Conservation (phyloP, 164 flowering plant species). For the Stephania cephalantha region DNA sequence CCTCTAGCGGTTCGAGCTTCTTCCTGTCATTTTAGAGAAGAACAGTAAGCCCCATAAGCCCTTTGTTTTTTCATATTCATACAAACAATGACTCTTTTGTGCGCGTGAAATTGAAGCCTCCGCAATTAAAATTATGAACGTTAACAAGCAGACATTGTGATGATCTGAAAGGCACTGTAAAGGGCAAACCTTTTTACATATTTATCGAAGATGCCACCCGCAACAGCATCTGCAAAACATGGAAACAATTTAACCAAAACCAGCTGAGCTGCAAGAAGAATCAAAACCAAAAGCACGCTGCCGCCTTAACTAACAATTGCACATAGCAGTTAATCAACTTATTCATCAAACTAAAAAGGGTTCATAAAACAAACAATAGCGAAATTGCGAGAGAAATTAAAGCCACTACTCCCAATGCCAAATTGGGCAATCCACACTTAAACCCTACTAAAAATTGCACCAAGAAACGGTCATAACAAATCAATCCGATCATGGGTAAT, state of each 20-base stretch:
- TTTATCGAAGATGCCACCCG: conserved; percentile 51
- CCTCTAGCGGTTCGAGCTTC: conserved; percentile 86
- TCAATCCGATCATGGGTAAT: too few species aligned
- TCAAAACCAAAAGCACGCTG: too few species aligned
- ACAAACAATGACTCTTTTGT: not conserved
- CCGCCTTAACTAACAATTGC: too few species aligned
- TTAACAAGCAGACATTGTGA: not conserved
- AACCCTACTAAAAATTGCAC: too few species aligned
- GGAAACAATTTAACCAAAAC: not conserved
- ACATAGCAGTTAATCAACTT: too few species aligned
- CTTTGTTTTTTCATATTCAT: not conserved
- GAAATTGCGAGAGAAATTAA: too few species aligned
- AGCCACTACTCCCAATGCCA: too few species aligned
- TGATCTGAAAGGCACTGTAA: not conserved
- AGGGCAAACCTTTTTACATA: conserved; percentile 62
- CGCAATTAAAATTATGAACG: not conserved
- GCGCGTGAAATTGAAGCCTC: not conserved
- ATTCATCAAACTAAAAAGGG: too few species aligned
- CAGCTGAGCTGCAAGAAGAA: too few species aligned
- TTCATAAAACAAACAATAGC: too few species aligned
- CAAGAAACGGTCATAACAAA: too few species aligned
- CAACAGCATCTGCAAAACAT: conserved; percentile 42
- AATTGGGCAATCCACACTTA: too few species aligned
- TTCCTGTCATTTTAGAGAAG: conserved; percentile 41
- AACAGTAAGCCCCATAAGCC: not conserved